Conservation (phyloP, 352 stramenopile species). For the Phytophthora boehmeriae region DNA sequence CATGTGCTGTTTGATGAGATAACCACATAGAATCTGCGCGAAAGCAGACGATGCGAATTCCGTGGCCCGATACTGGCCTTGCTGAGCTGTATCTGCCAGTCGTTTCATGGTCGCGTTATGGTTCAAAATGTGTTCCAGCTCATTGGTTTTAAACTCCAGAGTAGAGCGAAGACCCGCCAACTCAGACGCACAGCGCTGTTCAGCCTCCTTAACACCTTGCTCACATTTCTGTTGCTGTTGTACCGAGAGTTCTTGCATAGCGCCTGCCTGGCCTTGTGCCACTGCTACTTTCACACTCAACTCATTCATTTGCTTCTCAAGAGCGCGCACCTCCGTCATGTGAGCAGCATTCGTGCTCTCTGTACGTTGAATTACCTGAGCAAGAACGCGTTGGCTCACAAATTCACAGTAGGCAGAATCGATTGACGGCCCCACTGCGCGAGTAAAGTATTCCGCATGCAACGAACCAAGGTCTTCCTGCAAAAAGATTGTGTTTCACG, state of each 20-base stretch:
- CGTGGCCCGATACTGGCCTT: constrained; percentile 85
- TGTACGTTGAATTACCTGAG: constrained; percentile 77
- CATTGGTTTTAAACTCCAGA: constrained; percentile 88
- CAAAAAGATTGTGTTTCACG: constrained; percentile 74
- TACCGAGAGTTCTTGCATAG: constrained; percentile 80
- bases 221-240: constrained; percentile 86
- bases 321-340: constrained; percentile 71
- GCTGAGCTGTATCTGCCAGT: constrained; percentile 82
- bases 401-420: constrained; percentile 86
- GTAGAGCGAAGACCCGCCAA: constrained; percentile 66
- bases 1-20: constrained; percentile 87
- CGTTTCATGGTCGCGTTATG: constrained; percentile 90
- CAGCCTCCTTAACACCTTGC: constrained; percentile 72
- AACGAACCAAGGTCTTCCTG: constrained; percentile 52
- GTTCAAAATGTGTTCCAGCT: constrained; percentile 87
- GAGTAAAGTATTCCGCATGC: constrained; percentile 63
- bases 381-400: constrained; percentile 75
- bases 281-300: constrained; percentile 83
- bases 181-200: constrained; percentile 75
- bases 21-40: constrained; percentile 73
- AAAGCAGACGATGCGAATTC: constrained; percentile 81
- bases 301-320: constrained; percentile 87
- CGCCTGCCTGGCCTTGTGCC: constrained; percentile 77
- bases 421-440: constrained; percentile 73
- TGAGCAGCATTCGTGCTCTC: constrained; percentile 77